phyloP scores from a whole-genome alignment of 2,329 filamentous ascomycete species.

The Biscogniauxia sp. region DNA sequence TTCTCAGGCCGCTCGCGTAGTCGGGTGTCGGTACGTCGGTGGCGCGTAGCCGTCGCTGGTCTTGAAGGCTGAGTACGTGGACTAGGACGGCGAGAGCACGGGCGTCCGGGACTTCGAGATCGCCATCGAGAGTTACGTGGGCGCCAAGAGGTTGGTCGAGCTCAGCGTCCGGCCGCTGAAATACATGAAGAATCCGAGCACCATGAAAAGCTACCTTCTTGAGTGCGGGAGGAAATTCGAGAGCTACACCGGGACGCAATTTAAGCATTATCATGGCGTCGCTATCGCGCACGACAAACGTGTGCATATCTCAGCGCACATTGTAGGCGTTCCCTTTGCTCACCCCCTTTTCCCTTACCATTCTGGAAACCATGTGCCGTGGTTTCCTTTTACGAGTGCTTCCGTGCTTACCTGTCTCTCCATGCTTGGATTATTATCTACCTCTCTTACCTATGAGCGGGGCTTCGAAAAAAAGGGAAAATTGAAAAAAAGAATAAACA shows the following conservation, averaged over 20 bases:
- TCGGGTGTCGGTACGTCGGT: constrained; percentile 26
- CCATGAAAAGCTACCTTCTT: constrained; percentile 22
- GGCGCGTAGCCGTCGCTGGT: constrained; percentile 23
- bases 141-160: constrained; percentile 24
- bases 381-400: too few species aligned
- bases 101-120: constrained; percentile 26
- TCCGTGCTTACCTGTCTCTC: too few species aligned
- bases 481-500: too few species aligned
- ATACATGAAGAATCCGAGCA: constrained; percentile 24
- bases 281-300: constrained; percentile 19
- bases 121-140: constrained; percentile 28
- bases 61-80: constrained; percentile 28
- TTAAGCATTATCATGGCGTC: constrained; percentile 33
- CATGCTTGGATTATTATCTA: too few species aligned
- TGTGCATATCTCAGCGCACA: constrained; percentile 30
- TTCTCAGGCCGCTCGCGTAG: constrained; percentile 30
- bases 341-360: too few species aligned
- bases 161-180: constrained; percentile 31
- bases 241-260: constrained; percentile 32
- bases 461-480: too few species aligned
- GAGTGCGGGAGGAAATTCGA: constrained; percentile 35
- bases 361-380: too few species aligned
- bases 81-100: constrained; percentile 36
- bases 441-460: too few species aligned
- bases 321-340: constrained; percentile 13